Evolutionary conservation across 2,329 filamentous ascomycete genomes (phyloP).

Genomic region (Arthrobotrys megalospora): DNA sequence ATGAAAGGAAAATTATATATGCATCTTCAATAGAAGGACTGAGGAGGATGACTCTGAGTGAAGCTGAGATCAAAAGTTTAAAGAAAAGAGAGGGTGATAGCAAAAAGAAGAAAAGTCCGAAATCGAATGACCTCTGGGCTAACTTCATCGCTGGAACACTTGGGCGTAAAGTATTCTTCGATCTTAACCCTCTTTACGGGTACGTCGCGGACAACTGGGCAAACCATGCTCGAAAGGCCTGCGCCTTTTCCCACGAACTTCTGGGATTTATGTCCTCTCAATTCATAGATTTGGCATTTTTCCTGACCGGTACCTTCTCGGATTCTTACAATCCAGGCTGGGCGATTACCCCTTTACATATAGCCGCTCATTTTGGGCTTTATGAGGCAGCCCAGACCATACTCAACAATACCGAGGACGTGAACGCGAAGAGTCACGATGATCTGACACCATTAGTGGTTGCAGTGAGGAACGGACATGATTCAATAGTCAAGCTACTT

Average conservation of each 20-base stretch:
- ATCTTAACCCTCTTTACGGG: neutral
- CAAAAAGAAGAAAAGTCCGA: no score
- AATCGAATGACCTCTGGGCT: no score
- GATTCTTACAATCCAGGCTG: no score
- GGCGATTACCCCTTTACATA: neutral
- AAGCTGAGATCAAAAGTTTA: no score
- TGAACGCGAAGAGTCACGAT: neutral
- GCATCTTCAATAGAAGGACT: no score
- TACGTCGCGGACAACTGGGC: slow-evolving; percentile 20
- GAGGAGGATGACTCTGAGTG: no score
- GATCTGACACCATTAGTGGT: neutral
- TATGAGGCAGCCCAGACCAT: neutral
- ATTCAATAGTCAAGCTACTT: neutral
- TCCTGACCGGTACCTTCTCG: no score
- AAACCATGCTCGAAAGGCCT: neutral
- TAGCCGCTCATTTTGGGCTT: neutral
- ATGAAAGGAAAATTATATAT: no score
- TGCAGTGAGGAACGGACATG: neutral
- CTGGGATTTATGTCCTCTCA: neutral
- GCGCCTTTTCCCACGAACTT: no score
- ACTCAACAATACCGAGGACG: neutral
- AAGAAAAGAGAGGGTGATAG: no score
- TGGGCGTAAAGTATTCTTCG: slow-evolving; percentile 72
- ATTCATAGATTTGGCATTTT: no score
- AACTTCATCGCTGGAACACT: slow-evolving; percentile 64